A percentile compares a stretch with the other conserved stretches of the same genome.
Conservation (phyloP, 164 flowering plant species). For the Platanus orientalis region DNA sequence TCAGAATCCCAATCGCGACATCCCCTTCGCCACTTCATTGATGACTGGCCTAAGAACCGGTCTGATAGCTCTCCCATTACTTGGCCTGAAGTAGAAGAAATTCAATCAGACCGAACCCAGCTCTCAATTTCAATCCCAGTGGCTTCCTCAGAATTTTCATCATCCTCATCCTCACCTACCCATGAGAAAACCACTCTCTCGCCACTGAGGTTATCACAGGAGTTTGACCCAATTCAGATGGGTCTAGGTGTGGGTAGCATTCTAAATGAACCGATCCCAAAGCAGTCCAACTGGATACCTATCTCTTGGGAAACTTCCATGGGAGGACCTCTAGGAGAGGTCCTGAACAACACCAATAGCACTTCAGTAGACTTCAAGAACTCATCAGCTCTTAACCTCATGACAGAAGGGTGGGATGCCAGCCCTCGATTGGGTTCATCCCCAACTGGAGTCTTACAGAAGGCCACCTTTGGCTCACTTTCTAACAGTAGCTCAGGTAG, state of each 20-base stretch:
- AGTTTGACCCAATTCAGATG: slow-evolving; percentile 54
- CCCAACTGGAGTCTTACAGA: slow-evolving; percentile 75
- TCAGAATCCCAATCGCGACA: slow-evolving; percentile 37
- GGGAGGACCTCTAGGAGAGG: slow-evolving; percentile 94
- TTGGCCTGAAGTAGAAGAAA: slow-evolving; percentile 51
- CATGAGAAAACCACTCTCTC: slow-evolving; percentile 48
- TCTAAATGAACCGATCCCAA: slow-evolving; percentile 28
- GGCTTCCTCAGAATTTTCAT: slow-evolving; percentile 45
- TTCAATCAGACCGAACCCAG: slow-evolving; percentile 62
- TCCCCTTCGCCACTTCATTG: slow-evolving; percentile 60
- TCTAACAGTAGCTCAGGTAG: slow-evolving; percentile 85
- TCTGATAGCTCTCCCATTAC: slow-evolving; percentile 33
- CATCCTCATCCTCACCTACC: slow-evolving; percentile 51
- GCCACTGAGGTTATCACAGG: slow-evolving; percentile 49
- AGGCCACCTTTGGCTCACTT: slow-evolving; percentile 53
- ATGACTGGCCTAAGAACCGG: slow-evolving; percentile 61
- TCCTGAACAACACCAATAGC: slow-evolving; percentile 41
- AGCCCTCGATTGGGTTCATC: slow-evolving; percentile 58
- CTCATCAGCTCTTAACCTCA: slow-evolving; percentile 48
- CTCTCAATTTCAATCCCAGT: slow-evolving; percentile 76
- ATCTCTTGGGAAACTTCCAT: slow-evolving; percentile 63
- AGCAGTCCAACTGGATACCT: slow-evolving; percentile 55
- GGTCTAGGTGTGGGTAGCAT: slow-evolving; percentile 47
- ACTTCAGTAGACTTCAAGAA: slow-evolving; percentile 27
- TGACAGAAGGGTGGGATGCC: slow-evolving; percentile 58